phyloP scores from a whole-genome alignment of 2,329 filamentous ascomycete genomes.

The Alternaria brassicicola region DNA sequence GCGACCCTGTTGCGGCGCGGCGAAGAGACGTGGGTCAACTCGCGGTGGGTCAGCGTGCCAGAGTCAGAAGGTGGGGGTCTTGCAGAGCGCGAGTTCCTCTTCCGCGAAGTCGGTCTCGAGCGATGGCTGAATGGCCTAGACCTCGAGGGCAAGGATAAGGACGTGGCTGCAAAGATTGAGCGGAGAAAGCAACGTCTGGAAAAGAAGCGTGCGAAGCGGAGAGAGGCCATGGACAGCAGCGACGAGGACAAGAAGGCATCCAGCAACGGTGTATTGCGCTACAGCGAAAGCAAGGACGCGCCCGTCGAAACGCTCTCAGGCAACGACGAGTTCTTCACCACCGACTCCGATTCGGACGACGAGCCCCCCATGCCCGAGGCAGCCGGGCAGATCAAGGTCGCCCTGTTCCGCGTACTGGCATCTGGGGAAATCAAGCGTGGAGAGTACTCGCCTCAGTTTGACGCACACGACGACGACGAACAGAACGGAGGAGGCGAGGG shows the following conservation, averaged over 20 bases:
- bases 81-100: slow-evolving; percentile 94
- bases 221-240: slow-evolving; percentile 60
- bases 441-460: slow-evolving; percentile 97
- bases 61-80: slow-evolving; percentile 90
- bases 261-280: slow-evolving; percentile 71
- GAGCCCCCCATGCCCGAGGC: slow-evolving; percentile 89
- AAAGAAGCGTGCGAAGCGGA: slow-evolving; percentile 80
- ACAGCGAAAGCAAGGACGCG: slow-evolving; percentile 76
- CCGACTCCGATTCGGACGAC: slow-evolving; percentile 74
- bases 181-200: slow-evolving; percentile 72
- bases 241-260: slow-evolving; percentile 52
- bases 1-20: slow-evolving; percentile 89
- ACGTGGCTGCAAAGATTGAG: slow-evolving; percentile 81
- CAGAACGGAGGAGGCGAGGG: slow-evolving; percentile 64
- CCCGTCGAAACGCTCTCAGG: slow-evolving; percentile 76
- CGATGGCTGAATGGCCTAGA: slow-evolving; percentile 96
- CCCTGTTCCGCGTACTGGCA: slow-evolving; percentile 91
- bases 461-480: slow-evolving; percentile 94
- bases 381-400: slow-evolving; percentile 96
- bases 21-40: slow-evolving; percentile 99
- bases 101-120: slow-evolving; percentile 94
- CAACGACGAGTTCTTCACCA: slow-evolving; percentile 68
- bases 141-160: slow-evolving; percentile 76
- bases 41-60: slow-evolving; percentile 93
- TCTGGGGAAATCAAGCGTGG: slow-evolving; percentile 97